Evolutionary conservation across 768 basidiomycete genomes (phyloP), one percentile per base, ranked within the genome.

Genomic region (Pleurotus salmoneostramineus): DNA sequence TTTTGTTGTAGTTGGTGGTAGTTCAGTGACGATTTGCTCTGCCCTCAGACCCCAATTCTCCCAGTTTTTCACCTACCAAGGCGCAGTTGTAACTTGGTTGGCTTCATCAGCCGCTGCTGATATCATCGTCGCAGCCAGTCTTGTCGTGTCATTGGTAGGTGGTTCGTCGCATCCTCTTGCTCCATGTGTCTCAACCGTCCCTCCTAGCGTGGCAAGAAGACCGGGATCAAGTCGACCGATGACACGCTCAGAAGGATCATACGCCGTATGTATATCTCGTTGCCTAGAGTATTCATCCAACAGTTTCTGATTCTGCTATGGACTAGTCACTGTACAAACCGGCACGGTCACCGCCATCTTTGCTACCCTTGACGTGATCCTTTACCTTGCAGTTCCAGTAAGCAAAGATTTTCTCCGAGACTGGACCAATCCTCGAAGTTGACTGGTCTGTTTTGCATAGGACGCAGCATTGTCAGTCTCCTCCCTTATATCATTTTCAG

Each of bases 271-370:
- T 40, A n/a, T n/a, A 10, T n/a, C 37, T 27, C 21, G 21, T 27
- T 27, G 21, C 21, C 21, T 27, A 27, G 21, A 27, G 21, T 27
- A 27, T 27, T n/a, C 37, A 40, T 40, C 37, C 37, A 40, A 40
- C n/a, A 10, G 37, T 40, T 10, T n/a, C 37, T 40, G 37, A 40
- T n/a, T n/a, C 37, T 8, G n/a, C 8, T 40, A 40, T 40, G 37
- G 10, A 1, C 27, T n/a, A 56, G 55, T 56, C 21, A 56, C 55
- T 11, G 55, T 56, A 31, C 55, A 56, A 46, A 56, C 55, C 6
- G 55, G 55, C 7, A 56, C 44, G 43, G 10, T 56, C 4, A 56
- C 55, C 17, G 47, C 47, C 11, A 17, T 56, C 7, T 37, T 42
- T 11, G 55, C 55, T 21, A n/a, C 35, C 31, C 40, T 12, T 5